Evolutionary conservation across 805 yeast genomes (phyloP).

Genomic region (Teunomyces tritomae): DNA sequence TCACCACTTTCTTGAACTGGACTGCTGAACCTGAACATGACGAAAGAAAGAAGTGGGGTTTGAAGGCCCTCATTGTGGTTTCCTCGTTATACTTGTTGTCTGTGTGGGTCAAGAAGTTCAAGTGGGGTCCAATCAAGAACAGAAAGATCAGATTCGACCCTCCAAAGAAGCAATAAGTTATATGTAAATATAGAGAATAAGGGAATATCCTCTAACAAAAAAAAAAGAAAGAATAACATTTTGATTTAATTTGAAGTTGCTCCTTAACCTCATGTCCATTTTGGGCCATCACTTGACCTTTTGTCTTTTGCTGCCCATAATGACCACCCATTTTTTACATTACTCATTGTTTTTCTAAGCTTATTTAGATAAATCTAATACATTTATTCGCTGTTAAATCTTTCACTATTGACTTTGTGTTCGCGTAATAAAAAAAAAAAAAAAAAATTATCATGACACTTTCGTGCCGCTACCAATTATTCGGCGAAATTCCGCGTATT

Average conservation of each 20-base stretch:
- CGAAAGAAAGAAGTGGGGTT: slow-evolving; percentile 94
- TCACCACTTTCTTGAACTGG: slow-evolving; percentile 94
- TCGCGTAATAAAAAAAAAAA: neutral
- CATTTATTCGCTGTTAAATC: neutral
- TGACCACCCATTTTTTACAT: neutral
- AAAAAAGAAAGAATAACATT: slow-evolving; percentile 1
- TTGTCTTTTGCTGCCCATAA: neutral
- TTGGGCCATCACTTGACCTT: neutral
- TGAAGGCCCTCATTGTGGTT: slow-evolving; percentile 81
- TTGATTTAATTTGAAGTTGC: neutral
- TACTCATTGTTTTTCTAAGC: neutral
- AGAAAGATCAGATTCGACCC: slow-evolving; percentile 92
- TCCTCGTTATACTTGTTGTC: slow-evolving; percentile 78
- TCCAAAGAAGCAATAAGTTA: slow-evolving; percentile 56
- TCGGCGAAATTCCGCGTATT: neutral
- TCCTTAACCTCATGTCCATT: slow-evolving; percentile 5
- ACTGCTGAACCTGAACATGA: slow-evolving; percentile 98
- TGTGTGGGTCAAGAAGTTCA: slow-evolving; percentile 94
- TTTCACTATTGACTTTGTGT: no score
- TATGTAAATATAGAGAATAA: slow-evolving; percentile 7
- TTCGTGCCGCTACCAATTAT: neutral
- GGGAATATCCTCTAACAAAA: neutral
- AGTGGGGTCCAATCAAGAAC: slow-evolving; percentile 94
- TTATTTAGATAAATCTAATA: slow-evolving; percentile 2
- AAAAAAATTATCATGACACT: neutral